Conservation (phyloP, 2,329 filamentous ascomycete genomes). For the Aschersonia sp. region DNA sequence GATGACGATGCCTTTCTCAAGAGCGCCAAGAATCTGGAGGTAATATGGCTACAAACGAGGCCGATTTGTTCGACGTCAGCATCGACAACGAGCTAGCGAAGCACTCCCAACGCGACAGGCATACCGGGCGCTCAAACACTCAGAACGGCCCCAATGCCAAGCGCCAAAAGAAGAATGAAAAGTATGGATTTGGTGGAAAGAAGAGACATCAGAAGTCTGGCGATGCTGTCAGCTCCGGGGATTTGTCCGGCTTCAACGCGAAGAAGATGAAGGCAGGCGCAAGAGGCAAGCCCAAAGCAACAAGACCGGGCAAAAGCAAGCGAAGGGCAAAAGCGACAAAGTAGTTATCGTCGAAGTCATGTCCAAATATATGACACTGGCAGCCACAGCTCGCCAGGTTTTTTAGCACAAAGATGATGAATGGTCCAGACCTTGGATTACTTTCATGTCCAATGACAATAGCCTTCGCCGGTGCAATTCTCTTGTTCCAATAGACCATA, state of each 20-base stretch:
- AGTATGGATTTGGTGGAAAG: conserved; percentile 93
- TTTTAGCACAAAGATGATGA: too few relatives aligned
- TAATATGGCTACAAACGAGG: conserved; percentile 56
- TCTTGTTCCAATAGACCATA: too few relatives aligned
- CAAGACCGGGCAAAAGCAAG: conserved; percentile 35
- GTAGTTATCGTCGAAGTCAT: conserved; percentile 3
- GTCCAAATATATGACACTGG: too few relatives aligned
- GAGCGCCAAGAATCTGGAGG: conserved; percentile 65
- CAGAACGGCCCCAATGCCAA: conserved; percentile 33
- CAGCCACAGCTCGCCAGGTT: too few relatives aligned
- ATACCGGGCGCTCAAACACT: conserved; percentile 17
- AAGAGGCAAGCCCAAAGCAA: conserved; percentile 20
- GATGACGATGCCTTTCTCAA: conserved; percentile 19
- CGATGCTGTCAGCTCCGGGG: conserved; percentile 69
- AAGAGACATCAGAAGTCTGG: conserved; percentile 86
- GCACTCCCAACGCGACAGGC: conserved; percentile 21
- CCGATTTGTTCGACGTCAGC: conserved; percentile 82
- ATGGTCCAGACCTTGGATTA: too few relatives aligned
- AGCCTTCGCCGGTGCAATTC: too few relatives aligned
- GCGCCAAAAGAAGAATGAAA: conserved; percentile 85
- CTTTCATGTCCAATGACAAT: too few relatives aligned
- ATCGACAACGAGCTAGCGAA: conserved; percentile 51
- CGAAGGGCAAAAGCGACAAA: conserved; percentile 26
- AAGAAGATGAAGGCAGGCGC: conserved; percentile 65
- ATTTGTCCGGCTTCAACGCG: conserved; percentile 65